These are phyloP conservation scores for Suillus americanus DNA, from an alignment of 768 basidiomycete species.

Conservation along the genomic window DNA sequence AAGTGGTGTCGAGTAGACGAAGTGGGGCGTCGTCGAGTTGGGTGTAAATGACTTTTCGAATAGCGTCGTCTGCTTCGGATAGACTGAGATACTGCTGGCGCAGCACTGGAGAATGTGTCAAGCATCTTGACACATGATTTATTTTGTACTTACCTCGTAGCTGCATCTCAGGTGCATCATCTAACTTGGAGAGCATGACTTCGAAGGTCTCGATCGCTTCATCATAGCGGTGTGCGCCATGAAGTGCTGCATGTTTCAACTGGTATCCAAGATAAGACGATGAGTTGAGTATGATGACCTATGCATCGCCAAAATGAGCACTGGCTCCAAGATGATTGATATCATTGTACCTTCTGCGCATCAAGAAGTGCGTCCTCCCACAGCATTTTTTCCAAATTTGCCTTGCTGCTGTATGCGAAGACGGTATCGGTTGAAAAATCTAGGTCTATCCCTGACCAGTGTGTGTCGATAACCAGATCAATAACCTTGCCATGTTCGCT, in stretches of 20 bases:
- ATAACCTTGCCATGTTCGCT: too few species aligned
- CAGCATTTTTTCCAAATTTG: background rate
- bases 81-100: too few species aligned
- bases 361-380: background rate
- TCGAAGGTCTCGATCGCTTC: background rate
- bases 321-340: background rate
- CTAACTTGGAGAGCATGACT: background rate
- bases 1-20: too few species aligned
- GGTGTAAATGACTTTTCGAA: too few species aligned
- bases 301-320: background rate
- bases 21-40: too few species aligned
- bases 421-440: background rate
- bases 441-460: background rate
- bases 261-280: background rate
- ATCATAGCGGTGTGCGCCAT: background rate
- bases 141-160: too few species aligned
- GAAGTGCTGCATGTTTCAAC: background rate
- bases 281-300: background rate
- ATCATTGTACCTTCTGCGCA: background rate
- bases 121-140: too few species aligned
- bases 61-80: too few species aligned
- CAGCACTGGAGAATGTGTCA: too few species aligned
- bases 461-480: too few species aligned
- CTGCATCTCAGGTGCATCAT: background rate
- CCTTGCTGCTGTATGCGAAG: background rate